Evolutionary conservation across 345 rosid genomes (phyloP).

Genomic region (Gossypium rotundifolium): DNA sequence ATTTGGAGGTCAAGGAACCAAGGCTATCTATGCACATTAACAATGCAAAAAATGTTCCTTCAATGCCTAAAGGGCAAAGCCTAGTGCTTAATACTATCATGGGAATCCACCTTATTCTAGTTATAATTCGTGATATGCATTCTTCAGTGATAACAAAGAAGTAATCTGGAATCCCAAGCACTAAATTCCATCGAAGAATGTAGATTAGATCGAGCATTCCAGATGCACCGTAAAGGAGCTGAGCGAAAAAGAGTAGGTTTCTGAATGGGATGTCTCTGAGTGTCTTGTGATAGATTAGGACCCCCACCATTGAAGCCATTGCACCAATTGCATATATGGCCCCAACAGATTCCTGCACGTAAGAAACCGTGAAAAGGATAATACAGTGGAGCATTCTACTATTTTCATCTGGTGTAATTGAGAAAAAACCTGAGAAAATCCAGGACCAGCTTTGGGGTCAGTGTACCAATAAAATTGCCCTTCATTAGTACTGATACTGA

Average conservation of each 20-base stretch:
- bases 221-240: slow-evolving; percentile 48
- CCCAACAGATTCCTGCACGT: slow-evolving; percentile 60
- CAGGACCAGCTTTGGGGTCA: slow-evolving; percentile 71
- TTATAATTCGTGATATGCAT: slow-evolving; percentile 50
- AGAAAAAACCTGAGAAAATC: slow-evolving; percentile 61
- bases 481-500: slow-evolving; percentile 75
- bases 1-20: slow-evolving; percentile 58
- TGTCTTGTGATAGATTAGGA: slow-evolving; percentile 65
- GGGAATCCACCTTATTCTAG: slow-evolving; percentile 68
- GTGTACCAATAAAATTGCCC: slow-evolving; percentile 86
- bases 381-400: neutral
- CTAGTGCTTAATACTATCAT: slow-evolving; percentile 69
- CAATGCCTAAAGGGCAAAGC: slow-evolving; percentile 75
- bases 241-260: slow-evolving; percentile 49
- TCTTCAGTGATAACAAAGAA: slow-evolving; percentile 68
- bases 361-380: neutral
- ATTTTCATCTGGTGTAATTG: neutral
- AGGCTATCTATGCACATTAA: slow-evolving; percentile 73
- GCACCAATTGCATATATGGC: slow-evolving; percentile 63
- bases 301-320: slow-evolving; percentile 68
- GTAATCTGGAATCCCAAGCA: slow-evolving; percentile 59
- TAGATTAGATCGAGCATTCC: slow-evolving; percentile 74
- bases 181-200: slow-evolving; percentile 63
- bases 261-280: slow-evolving; percentile 61
- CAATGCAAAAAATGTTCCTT: slow-evolving; percentile 74